These are phyloP conservation scores for Dispira simplex DNA, from an alignment of 192 early-diverging fungal species.

Conservation along the genomic window DNA sequence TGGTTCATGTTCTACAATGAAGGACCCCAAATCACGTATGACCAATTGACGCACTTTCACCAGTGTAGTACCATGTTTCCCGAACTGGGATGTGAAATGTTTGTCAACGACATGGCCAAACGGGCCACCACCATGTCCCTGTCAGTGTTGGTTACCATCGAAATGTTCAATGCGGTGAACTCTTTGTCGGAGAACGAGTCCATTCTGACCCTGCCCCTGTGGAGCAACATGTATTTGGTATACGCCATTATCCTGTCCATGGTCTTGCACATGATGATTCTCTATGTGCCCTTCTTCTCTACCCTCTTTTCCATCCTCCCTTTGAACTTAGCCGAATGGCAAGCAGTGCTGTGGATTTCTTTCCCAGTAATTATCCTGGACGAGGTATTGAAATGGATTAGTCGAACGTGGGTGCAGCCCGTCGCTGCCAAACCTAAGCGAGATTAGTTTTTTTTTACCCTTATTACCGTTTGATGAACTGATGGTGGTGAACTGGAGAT, in stretches of 20 bases:
- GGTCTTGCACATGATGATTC: constrained; percentile 87
- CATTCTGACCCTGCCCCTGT: constrained; percentile 78
- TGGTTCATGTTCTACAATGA: constrained; percentile 88
- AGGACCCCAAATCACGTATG: constrained; percentile 81
- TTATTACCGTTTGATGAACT: no score
- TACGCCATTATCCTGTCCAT: constrained; percentile 75
- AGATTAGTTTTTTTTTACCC: not conserved
- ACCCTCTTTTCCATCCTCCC: constrained; percentile 82
- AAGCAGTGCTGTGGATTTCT: constrained; percentile 76
- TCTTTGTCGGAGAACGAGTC: constrained; percentile 91
- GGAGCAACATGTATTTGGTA: constrained; percentile 81
- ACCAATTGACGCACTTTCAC: constrained; percentile 90
- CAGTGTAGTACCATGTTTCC: constrained; percentile 73
- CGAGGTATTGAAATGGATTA: constrained; percentile 74
- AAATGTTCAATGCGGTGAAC: constrained; percentile 99
- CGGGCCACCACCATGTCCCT: constrained; percentile 92
- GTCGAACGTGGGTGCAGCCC: constrained; percentile 23
- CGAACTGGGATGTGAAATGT: constrained; percentile 88
- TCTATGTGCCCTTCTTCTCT: constrained; percentile 95
- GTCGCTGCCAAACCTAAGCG: not conserved
- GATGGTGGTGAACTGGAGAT: no score
- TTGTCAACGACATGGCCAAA: constrained; percentile 55
- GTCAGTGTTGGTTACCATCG: constrained; percentile 89
- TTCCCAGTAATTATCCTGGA: constrained; percentile 84
- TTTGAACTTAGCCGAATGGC: constrained; percentile 80